Evolutionary conservation across 805 yeast species (phyloP).

Genomic region (Suhomyces tanzawaensis): DNA sequence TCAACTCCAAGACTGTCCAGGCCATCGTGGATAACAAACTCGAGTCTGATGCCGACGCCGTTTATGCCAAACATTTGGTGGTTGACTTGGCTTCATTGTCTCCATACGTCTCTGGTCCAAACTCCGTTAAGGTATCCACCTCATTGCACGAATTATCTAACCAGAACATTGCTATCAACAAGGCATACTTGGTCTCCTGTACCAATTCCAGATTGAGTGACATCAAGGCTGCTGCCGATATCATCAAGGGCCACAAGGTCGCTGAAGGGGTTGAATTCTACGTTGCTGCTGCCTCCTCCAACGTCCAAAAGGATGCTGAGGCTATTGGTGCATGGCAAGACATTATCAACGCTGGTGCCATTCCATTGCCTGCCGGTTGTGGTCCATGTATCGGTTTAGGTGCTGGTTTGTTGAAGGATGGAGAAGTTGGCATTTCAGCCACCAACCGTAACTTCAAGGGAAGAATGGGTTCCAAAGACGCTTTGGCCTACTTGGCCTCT

Average conservation of each 20-base stretch:
- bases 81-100: constrained; percentile 78
- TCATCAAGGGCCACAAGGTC: constrained; percentile 76
- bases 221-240: constrained; percentile 89
- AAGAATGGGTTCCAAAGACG: constrained; percentile 97
- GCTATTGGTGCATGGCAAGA: constrained; percentile 89
- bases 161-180: constrained; percentile 75
- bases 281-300: constrained; percentile 95
- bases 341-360: constrained; percentile 89
- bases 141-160: constrained; percentile 72
- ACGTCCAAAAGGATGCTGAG: constrained; percentile 91
- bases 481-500: constrained; percentile 91
- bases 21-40: constrained; percentile 43
- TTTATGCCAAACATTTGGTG: constrained; percentile 82
- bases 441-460: constrained; percentile 99
- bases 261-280: constrained; percentile 92
- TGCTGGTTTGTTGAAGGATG: constrained; percentile 86
- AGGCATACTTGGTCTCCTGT: constrained; percentile 97
- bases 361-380: constrained; percentile 95
- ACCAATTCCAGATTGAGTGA: constrained; percentile 94
- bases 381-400: constrained; percentile 99
- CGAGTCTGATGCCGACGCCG: constrained; percentile 71
- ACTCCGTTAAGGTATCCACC: constrained; percentile 88
- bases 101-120: constrained; percentile 94
- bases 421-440: constrained; percentile 97
- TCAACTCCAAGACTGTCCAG: constrained; percentile 60